Evolutionary conservation across 805 yeast species (phyloP).

Genomic region (Candida broadrunensis): DNA sequence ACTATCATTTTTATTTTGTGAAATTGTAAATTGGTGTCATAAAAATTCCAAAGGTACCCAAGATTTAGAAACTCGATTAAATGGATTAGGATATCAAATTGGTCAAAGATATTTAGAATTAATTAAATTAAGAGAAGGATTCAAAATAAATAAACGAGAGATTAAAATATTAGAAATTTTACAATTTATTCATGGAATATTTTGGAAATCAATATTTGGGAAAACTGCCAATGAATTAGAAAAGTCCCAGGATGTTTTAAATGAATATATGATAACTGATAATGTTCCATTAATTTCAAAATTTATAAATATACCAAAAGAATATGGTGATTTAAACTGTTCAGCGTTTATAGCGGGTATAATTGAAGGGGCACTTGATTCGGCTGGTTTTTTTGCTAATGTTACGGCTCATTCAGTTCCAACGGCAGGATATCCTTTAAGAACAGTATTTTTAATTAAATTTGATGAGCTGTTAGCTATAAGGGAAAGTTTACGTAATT

Average conservation of each 20-base stretch:
- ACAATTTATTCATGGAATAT: conserved; percentile 66
- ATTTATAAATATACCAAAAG: conserved; percentile 75
- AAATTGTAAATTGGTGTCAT: conserved; percentile 65
- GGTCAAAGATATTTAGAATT: conserved; percentile 74
- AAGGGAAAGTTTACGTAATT: conserved; percentile 46
- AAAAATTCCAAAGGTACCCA: conserved; percentile 61
- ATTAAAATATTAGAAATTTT: conserved; percentile 61
- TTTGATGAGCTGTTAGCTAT: conserved; percentile 57
- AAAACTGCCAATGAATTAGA: conserved; percentile 72
- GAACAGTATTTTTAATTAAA: conserved; percentile 75
- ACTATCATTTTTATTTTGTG: conserved; percentile 66
- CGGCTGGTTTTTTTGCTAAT: conserved; percentile 65
- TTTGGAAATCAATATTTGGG: conserved; percentile 77
- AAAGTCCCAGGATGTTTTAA: conserved; percentile 64
- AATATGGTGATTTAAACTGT: conserved; percentile 73
- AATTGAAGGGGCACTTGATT: conserved; percentile 76
- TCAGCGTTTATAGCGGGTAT: conserved; percentile 84
- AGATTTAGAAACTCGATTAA: conserved; percentile 56
- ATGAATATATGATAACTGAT: conserved; percentile 77
- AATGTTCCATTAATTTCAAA: conserved; percentile 67
- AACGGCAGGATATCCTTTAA: conserved; percentile 50
- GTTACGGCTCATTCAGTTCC: conserved; percentile 85
- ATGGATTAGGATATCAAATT: conserved; percentile 72
- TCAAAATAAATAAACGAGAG: conserved; percentile 61
- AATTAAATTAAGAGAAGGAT: conserved; percentile 63